A percentile compares a stretch with the other conserved stretches of the same genome.
Conservation (phyloP, 257 asterid genomes). For the Cinchona pubescens region DNA sequence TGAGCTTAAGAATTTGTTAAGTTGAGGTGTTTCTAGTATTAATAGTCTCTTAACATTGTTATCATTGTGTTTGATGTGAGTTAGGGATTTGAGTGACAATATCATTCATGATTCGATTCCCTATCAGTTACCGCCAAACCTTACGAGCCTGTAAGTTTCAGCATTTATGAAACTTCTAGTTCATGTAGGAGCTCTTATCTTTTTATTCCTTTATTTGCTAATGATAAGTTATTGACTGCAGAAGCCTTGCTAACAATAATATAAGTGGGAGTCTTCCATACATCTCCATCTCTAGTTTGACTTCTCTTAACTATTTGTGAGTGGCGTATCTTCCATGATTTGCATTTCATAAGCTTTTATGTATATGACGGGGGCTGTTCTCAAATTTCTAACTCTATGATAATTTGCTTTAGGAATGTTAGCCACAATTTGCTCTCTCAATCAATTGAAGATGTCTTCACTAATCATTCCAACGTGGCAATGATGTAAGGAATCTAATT, state of each 20-base stretch:
- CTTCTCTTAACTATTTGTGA: slow-evolving; percentile 67
- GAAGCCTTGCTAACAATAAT: slow-evolving; percentile 86
- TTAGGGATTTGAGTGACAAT: slow-evolving; percentile 94
- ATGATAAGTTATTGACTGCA: slow-evolving; percentile 33
- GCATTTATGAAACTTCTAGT: slow-evolving; percentile 20
- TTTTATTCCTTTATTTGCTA: slow-evolving; percentile 18
- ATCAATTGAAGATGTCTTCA: slow-evolving; percentile 77
- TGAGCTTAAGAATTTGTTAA: slow-evolving; percentile 1
- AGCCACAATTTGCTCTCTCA: slow-evolving; percentile 68
- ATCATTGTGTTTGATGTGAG: slow-evolving; percentile 19
- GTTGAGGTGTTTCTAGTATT: not conserved
- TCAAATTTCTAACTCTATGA: slow-evolving; percentile 22
- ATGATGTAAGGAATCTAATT: slow-evolving; percentile 55
- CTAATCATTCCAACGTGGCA: slow-evolving; percentile 58
- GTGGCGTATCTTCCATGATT: slow-evolving; percentile 29
- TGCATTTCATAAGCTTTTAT: not conserved
- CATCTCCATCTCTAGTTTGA: slow-evolving; percentile 57
- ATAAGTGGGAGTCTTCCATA: slow-evolving; percentile 78
- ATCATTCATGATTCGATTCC: slow-evolving; percentile 68
- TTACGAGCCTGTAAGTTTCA: slow-evolving; percentile 73
- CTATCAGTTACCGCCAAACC: slow-evolving; percentile 80
- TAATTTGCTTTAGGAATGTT: slow-evolving; percentile 58
- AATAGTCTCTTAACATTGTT: not conserved
- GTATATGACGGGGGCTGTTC: slow-evolving; percentile 10
- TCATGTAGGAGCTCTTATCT: slow-evolving; percentile 17